Conservation (phyloP, 1,284 basidiomycete genomes). For the Tilletia caries region DNA sequence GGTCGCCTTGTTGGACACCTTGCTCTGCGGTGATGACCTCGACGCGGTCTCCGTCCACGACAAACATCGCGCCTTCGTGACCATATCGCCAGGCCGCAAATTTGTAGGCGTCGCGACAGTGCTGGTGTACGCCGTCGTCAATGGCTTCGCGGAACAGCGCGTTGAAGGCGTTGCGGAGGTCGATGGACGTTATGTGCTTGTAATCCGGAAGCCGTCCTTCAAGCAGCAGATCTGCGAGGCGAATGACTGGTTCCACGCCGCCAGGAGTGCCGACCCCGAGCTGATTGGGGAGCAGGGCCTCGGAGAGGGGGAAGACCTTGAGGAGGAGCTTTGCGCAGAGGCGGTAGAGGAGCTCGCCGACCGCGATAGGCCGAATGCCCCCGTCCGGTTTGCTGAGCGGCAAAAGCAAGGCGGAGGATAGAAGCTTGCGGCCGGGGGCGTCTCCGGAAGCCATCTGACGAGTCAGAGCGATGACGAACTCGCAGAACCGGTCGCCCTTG, state of each 20-base stretch:
- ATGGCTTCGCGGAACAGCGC: neutral
- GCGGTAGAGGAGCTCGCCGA: conserved; percentile 4
- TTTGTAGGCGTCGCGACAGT: neutral
- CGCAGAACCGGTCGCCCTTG: neutral
- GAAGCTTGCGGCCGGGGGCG: neutral
- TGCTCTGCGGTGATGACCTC: neutral
- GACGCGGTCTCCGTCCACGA: neutral
- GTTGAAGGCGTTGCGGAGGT: neutral
- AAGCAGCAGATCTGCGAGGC: neutral
- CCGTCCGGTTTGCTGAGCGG: neutral
- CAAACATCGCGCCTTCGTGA: neutral
- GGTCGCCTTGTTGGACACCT: conserved; percentile 3
- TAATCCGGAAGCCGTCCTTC: neutral
- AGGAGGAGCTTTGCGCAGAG: conserved; percentile 1
- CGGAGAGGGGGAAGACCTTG: neutral
- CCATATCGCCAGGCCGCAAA: neutral
- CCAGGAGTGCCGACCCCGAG: neutral
- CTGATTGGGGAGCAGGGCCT: neutral
- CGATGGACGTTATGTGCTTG: neutral
- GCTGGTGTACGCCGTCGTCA: neutral
- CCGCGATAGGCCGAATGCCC: neutral
- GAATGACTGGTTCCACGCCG: conserved; percentile 1
- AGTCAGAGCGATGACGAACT: neutral
- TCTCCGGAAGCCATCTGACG: neutral
- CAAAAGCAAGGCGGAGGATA: neutral